Evolutionary conservation across 306 rosid species (phyloP), one percentile per base, ranked within the genome.

Genomic region (Cucurbita argyrosperma): DNA sequence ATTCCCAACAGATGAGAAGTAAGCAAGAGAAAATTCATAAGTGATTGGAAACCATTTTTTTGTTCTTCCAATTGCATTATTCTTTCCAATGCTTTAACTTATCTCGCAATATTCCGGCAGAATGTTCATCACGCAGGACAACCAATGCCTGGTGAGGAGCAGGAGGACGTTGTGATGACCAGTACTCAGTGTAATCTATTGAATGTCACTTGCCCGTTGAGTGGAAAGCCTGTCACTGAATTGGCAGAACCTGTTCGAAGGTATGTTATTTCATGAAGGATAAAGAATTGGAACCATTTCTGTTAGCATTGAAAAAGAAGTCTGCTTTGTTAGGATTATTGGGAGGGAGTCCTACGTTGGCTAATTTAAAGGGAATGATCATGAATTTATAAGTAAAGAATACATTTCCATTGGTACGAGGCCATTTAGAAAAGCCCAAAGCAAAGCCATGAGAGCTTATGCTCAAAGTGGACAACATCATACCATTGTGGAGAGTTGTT

Each of bases 61-160:
- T 26, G 3, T 26, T 23, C 37, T 23, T 68, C 42, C 74, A 49
- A 4, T 69, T 49, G 21, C 13, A 46, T 47, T 6, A 10, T 43
- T 66, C 18, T 66, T 19, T 43, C 38, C 72, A 19, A 3, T 19
- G n/a, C n/a, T 74, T 64, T 52, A 16, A 0, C 26, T 12, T 7
- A 57, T 85, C 68, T 79, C 50, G 71, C 55, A 76, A 50, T 80
- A 58, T 81, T 83, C 57, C 79, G 80, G 83, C 82, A 94, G 99
- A 90, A 88, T 47, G 97, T 94, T 80, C 96, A 91, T 88, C 96
- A 94, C 59, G 52, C 53, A 15, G 99, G 99, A 59, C 90, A 91
- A 60, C 92, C 92, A 63, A 89, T 94, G 95, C 95, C 95, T 23
- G 99, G 95, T 59, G 99, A 94, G 49, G 99, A 91, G 80, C 88